Evolutionary conservation across 129 eudicot species (phyloP).

Genomic region (Logfia minima): DNA sequence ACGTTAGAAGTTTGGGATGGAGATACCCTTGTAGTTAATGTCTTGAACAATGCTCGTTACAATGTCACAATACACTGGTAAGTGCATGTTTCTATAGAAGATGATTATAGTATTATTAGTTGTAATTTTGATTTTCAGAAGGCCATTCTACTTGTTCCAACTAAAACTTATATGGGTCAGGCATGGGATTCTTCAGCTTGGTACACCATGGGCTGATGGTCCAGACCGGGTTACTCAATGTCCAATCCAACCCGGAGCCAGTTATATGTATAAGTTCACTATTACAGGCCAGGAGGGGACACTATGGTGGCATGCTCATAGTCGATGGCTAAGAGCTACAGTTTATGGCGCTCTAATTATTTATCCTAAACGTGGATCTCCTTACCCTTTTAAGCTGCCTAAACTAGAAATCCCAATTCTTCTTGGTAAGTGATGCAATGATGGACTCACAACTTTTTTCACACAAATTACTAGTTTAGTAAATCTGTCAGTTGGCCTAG

Average conservation of each 20-base stretch:
- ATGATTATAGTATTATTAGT: too few relatives aligned
- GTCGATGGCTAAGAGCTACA: constrained; percentile 69
- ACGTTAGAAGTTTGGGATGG: constrained; percentile 47
- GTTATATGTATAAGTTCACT: constrained; percentile 53
- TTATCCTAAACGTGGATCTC: constrained; percentile 43
- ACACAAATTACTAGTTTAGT: neutral
- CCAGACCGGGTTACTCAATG: constrained; percentile 35
- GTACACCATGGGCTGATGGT: constrained; percentile 81
- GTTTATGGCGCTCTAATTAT: constrained; percentile 66
- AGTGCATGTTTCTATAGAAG: neutral
- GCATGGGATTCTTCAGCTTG: constrained; percentile 66
- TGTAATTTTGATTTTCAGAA: neutral
- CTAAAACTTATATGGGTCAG: constrained; percentile 12
- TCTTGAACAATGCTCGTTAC: constrained; percentile 49
- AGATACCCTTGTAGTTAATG: constrained; percentile 46
- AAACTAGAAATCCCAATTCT: constrained; percentile 11
- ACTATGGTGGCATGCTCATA: constrained; percentile 82
- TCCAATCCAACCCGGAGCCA: constrained; percentile 58
- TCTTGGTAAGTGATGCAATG: constrained; percentile 8
- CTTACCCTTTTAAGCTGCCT: constrained; percentile 53
- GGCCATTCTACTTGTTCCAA: neutral
- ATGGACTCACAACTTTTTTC: too few relatives aligned
- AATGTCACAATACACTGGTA: constrained; percentile 68
- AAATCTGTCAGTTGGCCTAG: neutral
- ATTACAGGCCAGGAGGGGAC: constrained; percentile 60